Base-by-base conservation (phyloP, 1,284 basidiomycete genomes). In the Leccinum pachyderme region DNA sequence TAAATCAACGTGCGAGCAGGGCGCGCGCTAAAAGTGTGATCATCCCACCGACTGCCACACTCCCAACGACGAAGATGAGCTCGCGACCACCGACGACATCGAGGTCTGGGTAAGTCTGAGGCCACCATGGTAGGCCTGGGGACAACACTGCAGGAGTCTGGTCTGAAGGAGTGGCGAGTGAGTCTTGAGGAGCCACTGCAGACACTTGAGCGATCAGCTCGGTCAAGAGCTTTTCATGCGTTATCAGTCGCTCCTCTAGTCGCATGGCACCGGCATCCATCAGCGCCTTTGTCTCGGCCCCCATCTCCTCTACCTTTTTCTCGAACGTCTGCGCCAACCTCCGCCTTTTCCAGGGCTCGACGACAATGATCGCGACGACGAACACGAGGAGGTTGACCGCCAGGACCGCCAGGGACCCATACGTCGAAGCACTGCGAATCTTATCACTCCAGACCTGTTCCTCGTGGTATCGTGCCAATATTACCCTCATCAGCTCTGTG, bases 371-470 rank as follows among this genome's bases (percentile, higher is more conserved):
- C 7, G 95, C 95, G 54, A 89, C 74, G 49, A 97, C 72, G 69
- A 98, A 98, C 41, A 98, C 89, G 48, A 90, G 61, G 72, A 97
- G 74, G 73, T 98, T 98, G 58, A 95, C 81, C 9, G 84, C 86
- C 22, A 97, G 80, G 47, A 85, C 93, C 2, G 85, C 86, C 56
- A 97, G 77, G 46, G 87, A 88, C 2, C 92, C 93, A 70, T 95
- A 96, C 6, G 94, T 96, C 53, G 90, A 91, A 43, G 91, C 89
- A 61, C 90, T 92, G 41, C 95, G 83, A 60, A 98, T 96, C 76
- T 98, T 98, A 77, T 98, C 95, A 57, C 91, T 93, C 95, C 95
- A 98, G 5, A 96, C 86, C 71, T 98, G 95, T 69, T 97, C 95
- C 72, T 97, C 95, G 74, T 98, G 95, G 70, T 98, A 98, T 29